Conservation (phyloP, 208 protist genomes). For the Acanthamoeba royreba region DNA sequence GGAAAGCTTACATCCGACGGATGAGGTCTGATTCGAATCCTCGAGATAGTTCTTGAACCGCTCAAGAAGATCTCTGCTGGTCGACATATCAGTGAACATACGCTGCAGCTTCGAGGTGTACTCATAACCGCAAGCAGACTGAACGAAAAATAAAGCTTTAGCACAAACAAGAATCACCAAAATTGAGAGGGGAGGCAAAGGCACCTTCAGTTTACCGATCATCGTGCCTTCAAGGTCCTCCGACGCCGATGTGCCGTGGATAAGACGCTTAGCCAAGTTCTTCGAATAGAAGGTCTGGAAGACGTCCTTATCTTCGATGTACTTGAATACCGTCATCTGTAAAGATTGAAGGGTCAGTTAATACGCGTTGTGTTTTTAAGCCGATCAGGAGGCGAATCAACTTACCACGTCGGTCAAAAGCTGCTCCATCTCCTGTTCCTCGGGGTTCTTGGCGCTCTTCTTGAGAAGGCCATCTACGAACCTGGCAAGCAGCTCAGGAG, state of each 20-base stretch:
- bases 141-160: no score
- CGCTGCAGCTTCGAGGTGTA: conserved; percentile 81
- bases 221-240: conserved; percentile 79
- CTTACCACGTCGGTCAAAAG: conserved; percentile 64
- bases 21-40: neutral
- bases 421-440: conserved; percentile 75
- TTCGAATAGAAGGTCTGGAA: conserved; percentile 84
- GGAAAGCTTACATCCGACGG: neutral
- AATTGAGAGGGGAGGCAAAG: no score
- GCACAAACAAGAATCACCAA: no score
- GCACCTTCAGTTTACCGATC: conserved; percentile 79
- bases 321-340: conserved; percentile 77
- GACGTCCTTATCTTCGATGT: conserved; percentile 86
- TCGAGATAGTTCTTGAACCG: conserved; percentile 62
- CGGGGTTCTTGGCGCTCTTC: conserved; percentile 68
- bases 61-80: conserved; percentile 67
- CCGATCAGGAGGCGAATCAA: neutral
- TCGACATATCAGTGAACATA: conserved; percentile 82
- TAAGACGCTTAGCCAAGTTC: conserved; percentile 79
- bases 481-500: conserved; percentile 79
- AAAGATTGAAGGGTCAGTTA: neutral
- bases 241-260: conserved; percentile 63
- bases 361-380: no score
- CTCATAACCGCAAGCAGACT: conserved; percentile 76
- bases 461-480: conserved; percentile 80